Evolutionary conservation across 768 basidiomycete species (phyloP), one percentile per base, ranked within the genome.

Genomic region (Saitozyma podzolica): DNA sequence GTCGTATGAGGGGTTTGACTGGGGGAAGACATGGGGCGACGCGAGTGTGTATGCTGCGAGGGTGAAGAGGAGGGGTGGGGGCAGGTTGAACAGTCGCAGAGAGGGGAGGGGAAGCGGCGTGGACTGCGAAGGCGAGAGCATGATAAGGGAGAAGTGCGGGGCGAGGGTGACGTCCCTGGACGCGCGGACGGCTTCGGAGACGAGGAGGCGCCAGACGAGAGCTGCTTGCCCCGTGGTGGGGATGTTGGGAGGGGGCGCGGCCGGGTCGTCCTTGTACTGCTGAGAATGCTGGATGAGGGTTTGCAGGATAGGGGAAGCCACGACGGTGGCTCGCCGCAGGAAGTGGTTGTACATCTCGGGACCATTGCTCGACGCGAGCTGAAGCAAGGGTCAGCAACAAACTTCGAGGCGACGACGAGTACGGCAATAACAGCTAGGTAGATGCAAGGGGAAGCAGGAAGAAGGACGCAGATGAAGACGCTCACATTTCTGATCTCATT

Each of bases 321-420:
- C 90, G 57, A 89, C 86, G 76, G 97, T 91, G 80, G 96, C 89
- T 66, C 95, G 89, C 65, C 94, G 91, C 69, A 99, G 91, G 83
- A 96, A 96, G 81, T 99, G 94, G 66, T 92, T 86, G 82, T 97
- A 96, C 61, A 93, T 96, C 81, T 96, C 94, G 73, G 92, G 85
- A 62, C 94, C 93, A 85, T 98, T 92, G 76, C 93, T 90, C 78
- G 97, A 93, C 67, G 92, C 91, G 74, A 98, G 86, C 95, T 98
- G 51, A 40, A 39, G 41, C 45, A 29, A n/a, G 6, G 11, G 47
- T 40, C 54, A 40, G 29, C 56, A 62, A 50, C 53, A 47, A 50
- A n/a, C 37, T 43, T n/a, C 8, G 8, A 14, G 16, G 13, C 40
- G n/a, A 9, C 29, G 48, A 7, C 11, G 42, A 50, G 16, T 14